Evolutionary conservation across 1,284 basidiomycete species (phyloP).

Genomic region (Austropuccinia psidii): DNA sequence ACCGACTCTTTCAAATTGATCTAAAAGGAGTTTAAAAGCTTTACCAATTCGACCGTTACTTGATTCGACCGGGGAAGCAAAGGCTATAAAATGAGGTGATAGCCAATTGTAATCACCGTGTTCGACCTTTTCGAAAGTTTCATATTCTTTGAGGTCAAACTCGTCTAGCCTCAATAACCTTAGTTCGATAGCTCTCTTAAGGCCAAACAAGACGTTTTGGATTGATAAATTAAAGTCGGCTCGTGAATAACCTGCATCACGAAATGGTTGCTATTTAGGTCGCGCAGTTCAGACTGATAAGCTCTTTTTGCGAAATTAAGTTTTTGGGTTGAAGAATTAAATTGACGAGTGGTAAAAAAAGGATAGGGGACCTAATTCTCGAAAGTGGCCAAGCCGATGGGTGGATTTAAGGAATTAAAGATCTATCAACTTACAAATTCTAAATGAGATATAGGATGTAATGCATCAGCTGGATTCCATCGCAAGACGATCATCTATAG

Average conservation of each 20-base stretch:
- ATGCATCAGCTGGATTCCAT: slow-evolving; percentile 87
- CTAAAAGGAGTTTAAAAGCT: slow-evolving; percentile 76
- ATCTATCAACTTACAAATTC: slow-evolving; percentile 40
- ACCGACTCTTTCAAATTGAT: slow-evolving; percentile 78
- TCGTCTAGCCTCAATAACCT: slow-evolving; percentile 83
- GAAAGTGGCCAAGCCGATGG: background rate
- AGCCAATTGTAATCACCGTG: slow-evolving; percentile 99
- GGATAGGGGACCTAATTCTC: no score
- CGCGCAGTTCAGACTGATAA: background rate
- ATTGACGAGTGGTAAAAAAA: background rate
- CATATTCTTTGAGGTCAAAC: slow-evolving; percentile 74
- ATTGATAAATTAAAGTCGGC: slow-evolving; percentile 89
- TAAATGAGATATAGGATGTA: slow-evolving; percentile 73
- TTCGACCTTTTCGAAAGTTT: slow-evolving; percentile 80
- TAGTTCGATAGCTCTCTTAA: slow-evolving; percentile 64
- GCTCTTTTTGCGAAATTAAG: background rate
- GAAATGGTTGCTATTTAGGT: slow-evolving; percentile 62
- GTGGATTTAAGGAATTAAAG: background rate
- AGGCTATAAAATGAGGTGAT: slow-evolving; percentile 84
- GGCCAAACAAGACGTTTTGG: slow-evolving; percentile 34
- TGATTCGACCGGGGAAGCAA: slow-evolving; percentile 80
- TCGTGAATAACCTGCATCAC: slow-evolving; percentile 86
- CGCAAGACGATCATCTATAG: slow-evolving; percentile 83
- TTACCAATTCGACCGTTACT: slow-evolving; percentile 53
- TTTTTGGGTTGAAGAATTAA: slow-evolving; percentile 55